Conservation (phyloP, 148 eudicot species). For the Camellia granthamiana region DNA sequence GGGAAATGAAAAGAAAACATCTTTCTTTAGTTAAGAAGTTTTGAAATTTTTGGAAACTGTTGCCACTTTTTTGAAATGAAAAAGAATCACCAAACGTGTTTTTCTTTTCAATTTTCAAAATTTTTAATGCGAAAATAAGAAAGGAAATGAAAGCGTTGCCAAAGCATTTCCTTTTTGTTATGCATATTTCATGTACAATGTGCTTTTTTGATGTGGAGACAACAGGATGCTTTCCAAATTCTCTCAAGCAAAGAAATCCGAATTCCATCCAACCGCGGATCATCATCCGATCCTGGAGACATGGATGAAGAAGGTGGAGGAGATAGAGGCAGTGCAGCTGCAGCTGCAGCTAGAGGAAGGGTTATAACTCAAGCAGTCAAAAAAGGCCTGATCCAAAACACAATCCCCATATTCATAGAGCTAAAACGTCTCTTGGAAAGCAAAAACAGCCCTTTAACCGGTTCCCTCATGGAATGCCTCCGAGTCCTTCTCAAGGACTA, state of each 20-base stretch:
- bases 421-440: constrained; percentile 69
- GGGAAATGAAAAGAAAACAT: too few species aligned
- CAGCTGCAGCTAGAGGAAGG: constrained; percentile 65
- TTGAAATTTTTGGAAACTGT: too few species aligned
- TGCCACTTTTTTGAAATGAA: too few species aligned
- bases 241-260: constrained; percentile 92
- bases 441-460: constrained; percentile 87
- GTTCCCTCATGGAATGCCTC: constrained; percentile 97
- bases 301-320: constrained; percentile 69
- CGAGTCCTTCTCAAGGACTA: constrained; percentile 88
- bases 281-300: constrained; percentile 61
- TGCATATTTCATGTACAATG: background rate
- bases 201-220: background rate
- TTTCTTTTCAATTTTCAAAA: too few species aligned
- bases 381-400: constrained; percentile 85
- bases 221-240: constrained; percentile 83
- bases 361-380: constrained; percentile 84
- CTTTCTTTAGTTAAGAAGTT: too few species aligned
- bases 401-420: constrained; percentile 93
- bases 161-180: background rate
- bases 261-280: constrained; percentile 56
- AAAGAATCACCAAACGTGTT: too few species aligned
- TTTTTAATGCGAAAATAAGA: too few species aligned
- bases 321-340: constrained; percentile 33
- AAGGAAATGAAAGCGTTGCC: too few species aligned